phyloP scores from a whole-genome alignment of 2,329 filamentous ascomycete genomes.

The Trichoderma koningii region DNA sequence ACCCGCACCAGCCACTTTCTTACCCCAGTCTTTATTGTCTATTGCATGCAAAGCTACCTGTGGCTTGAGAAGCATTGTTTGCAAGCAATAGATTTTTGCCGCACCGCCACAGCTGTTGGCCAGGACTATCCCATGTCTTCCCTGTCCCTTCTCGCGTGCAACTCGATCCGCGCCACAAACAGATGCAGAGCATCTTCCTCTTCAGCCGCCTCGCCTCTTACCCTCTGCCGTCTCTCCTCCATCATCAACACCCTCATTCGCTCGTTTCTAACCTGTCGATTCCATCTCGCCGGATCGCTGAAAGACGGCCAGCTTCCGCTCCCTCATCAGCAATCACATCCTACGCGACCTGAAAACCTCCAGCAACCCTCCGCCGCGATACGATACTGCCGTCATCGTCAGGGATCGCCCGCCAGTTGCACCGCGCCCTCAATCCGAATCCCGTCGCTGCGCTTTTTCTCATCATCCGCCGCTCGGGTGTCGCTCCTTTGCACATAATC shows the following conservation, averaged over 20 bases:
- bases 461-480: background rate
- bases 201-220: conserved; percentile 14
- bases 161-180: conserved; percentile 2
- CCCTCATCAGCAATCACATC: background rate
- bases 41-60: too few relatives aligned
- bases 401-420: background rate
- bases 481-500: conserved; percentile 10
- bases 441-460: background rate
- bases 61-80: too few relatives aligned
- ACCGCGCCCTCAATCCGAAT: background rate
- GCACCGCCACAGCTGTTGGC: background rate
- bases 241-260: conserved; percentile 16
- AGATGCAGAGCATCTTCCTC: background rate
- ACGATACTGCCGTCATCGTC: background rate
- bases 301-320: background rate
- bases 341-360: too few relatives aligned
- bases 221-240: conserved; percentile 13
- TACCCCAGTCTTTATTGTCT: too few relatives aligned
- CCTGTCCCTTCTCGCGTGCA: background rate
- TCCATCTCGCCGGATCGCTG: conserved; percentile 1
- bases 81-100: too few relatives aligned
- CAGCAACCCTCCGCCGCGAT: background rate
- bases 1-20: conserved; percentile 11
- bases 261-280: background rate
- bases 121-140: background rate